phyloP scores from a whole-genome alignment of 2,329 filamentous ascomycete genomes.

The Pseudogymnoascus sp. region DNA sequence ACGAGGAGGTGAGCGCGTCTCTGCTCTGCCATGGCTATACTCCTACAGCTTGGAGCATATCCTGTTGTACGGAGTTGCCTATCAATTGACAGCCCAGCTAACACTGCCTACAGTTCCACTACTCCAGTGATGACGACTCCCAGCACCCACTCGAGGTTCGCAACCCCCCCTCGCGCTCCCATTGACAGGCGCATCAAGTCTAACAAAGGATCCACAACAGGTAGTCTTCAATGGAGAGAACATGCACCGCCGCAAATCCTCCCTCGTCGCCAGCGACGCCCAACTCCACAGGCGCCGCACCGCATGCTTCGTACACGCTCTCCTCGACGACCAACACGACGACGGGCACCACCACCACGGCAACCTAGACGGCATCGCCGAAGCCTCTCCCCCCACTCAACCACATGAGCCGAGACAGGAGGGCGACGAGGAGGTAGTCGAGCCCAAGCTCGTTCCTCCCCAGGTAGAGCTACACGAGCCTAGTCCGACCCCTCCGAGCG shows the following conservation, averaged over 20 bases:
- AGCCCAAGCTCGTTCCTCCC: slow-evolving; percentile 11
- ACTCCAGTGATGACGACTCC: slow-evolving; percentile 26
- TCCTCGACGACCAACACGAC: slow-evolving; percentile 45
- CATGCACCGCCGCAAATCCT: slow-evolving; percentile 57
- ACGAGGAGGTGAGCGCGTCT: background rate
- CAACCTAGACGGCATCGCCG: slow-evolving; percentile 22
- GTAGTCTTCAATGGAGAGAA: slow-evolving; percentile 50
- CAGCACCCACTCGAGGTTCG: slow-evolving; percentile 37
- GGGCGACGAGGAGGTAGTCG: slow-evolving; percentile 10
- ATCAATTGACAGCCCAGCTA: background rate
- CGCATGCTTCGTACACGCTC: slow-evolving; percentile 57
- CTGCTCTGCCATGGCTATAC: background rate
- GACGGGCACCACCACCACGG: background rate
- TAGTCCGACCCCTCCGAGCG: background rate
- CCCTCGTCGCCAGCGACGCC: slow-evolving; percentile 46
- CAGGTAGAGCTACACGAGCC: background rate
- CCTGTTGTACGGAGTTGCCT: background rate
- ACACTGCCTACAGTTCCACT: background rate
- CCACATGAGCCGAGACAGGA: background rate
- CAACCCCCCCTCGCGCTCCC: background rate
- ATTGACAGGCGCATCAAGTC: background rate
- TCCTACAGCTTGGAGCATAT: background rate
- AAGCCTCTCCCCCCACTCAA: background rate
- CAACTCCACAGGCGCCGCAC: slow-evolving; percentile 32
- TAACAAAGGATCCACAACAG: background rate